These are phyloP conservation scores for Lentinula boryana DNA, from an alignment of 768 basidiomycete genomes.

Conservation along the genomic window DNA sequence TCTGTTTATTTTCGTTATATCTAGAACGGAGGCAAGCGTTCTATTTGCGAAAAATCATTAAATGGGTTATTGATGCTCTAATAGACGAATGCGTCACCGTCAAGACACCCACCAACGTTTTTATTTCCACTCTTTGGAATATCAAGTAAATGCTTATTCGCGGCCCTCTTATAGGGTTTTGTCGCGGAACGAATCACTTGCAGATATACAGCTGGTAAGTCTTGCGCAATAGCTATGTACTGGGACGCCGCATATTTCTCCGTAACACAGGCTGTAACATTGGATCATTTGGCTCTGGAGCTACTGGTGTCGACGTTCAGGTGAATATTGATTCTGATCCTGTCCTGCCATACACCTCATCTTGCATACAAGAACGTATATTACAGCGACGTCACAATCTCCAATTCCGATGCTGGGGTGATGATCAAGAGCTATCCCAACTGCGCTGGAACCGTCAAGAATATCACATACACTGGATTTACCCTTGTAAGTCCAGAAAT, in stretches of 20 bases:
- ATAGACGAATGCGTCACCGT: slow-evolving; percentile 26
- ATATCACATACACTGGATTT: slow-evolving; percentile 14
- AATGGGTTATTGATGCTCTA: neutral
- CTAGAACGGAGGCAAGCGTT: slow-evolving; percentile 2
- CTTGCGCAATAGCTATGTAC: neutral
- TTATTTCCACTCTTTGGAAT: neutral
- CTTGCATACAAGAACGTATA: slow-evolving; percentile 9
- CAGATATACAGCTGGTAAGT: slow-evolving; percentile 11
- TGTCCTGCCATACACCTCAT: neutral
- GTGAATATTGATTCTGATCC: neutral
- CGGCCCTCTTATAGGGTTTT: slow-evolving; percentile 8
- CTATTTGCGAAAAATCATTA: too few species aligned
- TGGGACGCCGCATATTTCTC: neutral
- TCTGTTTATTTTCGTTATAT: neutral
- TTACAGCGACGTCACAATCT: slow-evolving; percentile 15
- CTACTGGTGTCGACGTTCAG: slow-evolving; percentile 15
- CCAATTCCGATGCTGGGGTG: slow-evolving; percentile 17
- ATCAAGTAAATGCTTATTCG: neutral
- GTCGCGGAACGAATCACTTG: slow-evolving; percentile 14
- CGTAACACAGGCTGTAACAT: slow-evolving; percentile 15
- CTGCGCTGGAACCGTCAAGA: slow-evolving; percentile 15
- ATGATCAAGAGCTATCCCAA: slow-evolving; percentile 18
- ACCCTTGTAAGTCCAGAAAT: slow-evolving; percentile 6
- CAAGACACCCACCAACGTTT: slow-evolving; percentile 20
- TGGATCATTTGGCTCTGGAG: slow-evolving; percentile 16